Conservation (phyloP, 2,329 filamentous ascomycete species). For the Botrytis fabae region DNA sequence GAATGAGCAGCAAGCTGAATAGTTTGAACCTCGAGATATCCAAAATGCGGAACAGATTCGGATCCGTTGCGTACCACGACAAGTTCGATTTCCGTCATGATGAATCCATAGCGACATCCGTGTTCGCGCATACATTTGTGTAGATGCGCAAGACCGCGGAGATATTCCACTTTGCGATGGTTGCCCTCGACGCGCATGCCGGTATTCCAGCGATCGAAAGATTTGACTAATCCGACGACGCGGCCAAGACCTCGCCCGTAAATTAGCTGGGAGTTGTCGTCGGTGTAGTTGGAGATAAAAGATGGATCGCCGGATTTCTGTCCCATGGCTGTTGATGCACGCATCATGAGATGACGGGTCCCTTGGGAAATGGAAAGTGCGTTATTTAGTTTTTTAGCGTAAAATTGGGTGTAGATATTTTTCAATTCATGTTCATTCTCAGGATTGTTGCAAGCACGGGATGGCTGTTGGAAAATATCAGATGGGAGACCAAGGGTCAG, state of each 20-base stretch:
- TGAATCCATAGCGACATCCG: constrained; percentile 90
- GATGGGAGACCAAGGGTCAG: constrained; percentile 68
- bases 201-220: constrained; percentile 92
- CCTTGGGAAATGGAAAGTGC: constrained; percentile 76
- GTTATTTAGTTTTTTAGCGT: constrained; percentile 83
- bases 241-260: constrained; percentile 56
- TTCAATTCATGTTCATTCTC: constrained; percentile 78
- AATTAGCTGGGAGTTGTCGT: constrained; percentile 50
- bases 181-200: constrained; percentile 86
- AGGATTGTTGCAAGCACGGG: constrained; percentile 58
- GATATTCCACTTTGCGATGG: constrained; percentile 83
- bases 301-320: constrained; percentile 38
- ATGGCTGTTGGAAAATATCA: constrained; percentile 56
- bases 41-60: constrained; percentile 75
- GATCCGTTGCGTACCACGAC: constrained; percentile 82
- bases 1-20: constrained; percentile 54
- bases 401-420: constrained; percentile 73
- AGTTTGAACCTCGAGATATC: constrained; percentile 75
- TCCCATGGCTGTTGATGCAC: constrained; percentile 28
- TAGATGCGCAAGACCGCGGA: constrained; percentile 80
- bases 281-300: constrained; percentile 55
- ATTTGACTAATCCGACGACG: constrained; percentile 83
- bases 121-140: constrained; percentile 94
- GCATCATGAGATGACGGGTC: constrained; percentile 54
- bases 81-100: constrained; percentile 93